Base-by-base conservation (phyloP, 2,329 filamentous ascomycete genomes). In the Fusarium fujikuroi region DNA sequence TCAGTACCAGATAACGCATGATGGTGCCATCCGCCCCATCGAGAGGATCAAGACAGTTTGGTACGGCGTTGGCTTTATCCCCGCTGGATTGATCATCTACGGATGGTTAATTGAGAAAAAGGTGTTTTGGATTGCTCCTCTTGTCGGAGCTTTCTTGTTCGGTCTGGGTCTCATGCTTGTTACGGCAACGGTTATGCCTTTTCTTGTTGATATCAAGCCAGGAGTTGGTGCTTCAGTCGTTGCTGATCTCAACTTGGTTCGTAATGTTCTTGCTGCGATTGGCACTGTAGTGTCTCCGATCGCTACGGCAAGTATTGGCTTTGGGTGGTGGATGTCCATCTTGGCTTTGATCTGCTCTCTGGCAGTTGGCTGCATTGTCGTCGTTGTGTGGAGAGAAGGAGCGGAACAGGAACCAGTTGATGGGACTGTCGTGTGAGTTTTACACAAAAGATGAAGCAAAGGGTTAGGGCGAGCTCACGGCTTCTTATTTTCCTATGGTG, bases 261-360 rank as follows among this genome's bases (percentile, higher is more conserved):
- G 58, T 3, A 61, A 61, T 9, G 4, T 61, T 3, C 36, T 61
- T 12, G 58, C 58, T 11, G 49, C 58, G 1, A 28, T 61, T 23
- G 49, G 58, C 2, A 61, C 58, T 4, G 30, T 61, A 11, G 58
- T 61, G 1, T 61, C 49, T 5, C 49, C 58, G 2, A 61, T 61
- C 1, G 49, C 58, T 4, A 61, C 28, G 5, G 30, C 58, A n/a
- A 61, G 37, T n/a, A 57, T 61, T 30, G 49, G 58, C 1, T 61
- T 34, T 10, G 58, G 58, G 6, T 57, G 49, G 58, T 57, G 58
- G 58, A 61, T 61, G 58, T 36, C 49, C 7, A 15, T 57, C 5
- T 25, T 61, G 37, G 58, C 58, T 36, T 19, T 57, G n/a, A 61
- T 61, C 5, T 61, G 58, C n/a, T 34, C 49, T n/a, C 18, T 61